Conservation (phyloP, 176 grass and related monocot species). For the Panicum miliaceum region DNA sequence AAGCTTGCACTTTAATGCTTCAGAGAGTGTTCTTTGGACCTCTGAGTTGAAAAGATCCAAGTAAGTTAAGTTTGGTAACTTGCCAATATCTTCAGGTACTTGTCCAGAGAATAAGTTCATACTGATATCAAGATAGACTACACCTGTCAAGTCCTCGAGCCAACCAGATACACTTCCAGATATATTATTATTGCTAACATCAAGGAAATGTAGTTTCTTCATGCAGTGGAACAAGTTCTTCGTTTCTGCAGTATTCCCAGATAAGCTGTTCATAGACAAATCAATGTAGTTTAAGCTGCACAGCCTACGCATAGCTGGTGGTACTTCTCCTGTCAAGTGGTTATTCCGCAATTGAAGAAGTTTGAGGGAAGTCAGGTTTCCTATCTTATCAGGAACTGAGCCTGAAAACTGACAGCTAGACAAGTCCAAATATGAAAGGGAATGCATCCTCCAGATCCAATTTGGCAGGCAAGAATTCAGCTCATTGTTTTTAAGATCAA, state of each 20-base stretch:
- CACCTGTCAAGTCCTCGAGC: not conserved
- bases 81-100: not conserved
- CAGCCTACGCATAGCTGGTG: not conserved
- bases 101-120: not conserved
- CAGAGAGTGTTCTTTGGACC: too few relatives aligned
- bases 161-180: slow-evolving; percentile 1
- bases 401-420: not conserved
- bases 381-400: not conserved
- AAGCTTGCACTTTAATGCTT: too few relatives aligned
- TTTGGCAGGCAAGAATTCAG: not conserved
- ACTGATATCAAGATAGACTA: not conserved
- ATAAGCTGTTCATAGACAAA: slow-evolving; percentile 14
- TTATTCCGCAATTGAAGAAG: not conserved
- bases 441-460: not conserved
- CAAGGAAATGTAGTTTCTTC: not conserved
- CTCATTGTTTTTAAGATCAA: not conserved
- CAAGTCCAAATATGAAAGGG: slow-evolving; percentile 2
- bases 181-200: not conserved
- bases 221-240: not conserved
- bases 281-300: not conserved
- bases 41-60: not conserved
- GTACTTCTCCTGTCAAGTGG: slow-evolving; percentile 5
- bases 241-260: not conserved
- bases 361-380: not conserved
- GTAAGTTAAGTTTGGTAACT: not conserved